phyloP scores from a whole-genome alignment of 331 rosid species.

The Quercus tomentella region DNA sequence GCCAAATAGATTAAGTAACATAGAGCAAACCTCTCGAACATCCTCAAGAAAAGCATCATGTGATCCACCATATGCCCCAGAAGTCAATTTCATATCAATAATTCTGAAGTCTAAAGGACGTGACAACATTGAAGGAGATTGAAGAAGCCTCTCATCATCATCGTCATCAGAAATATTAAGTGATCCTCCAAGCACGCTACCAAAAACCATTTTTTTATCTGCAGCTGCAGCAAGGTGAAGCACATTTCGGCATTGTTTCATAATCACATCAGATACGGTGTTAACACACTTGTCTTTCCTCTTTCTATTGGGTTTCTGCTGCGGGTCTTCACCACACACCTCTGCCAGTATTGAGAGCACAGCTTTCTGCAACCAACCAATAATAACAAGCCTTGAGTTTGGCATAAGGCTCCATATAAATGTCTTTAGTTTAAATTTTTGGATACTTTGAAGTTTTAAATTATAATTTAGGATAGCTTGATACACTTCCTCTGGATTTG shows the following conservation, averaged over 20 bases:
- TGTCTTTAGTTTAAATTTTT: not conserved
- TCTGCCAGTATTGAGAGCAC: constrained; percentile 75
- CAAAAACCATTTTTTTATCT: constrained; percentile 78
- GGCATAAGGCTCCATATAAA: not conserved
- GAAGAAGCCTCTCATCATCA: constrained; percentile 96
- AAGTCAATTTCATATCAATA: constrained; percentile 81
- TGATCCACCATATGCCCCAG: constrained; percentile 85
- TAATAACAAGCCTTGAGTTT: constrained; percentile 11
- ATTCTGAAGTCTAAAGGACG: constrained; percentile 95
- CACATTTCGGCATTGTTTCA: constrained; percentile 90
- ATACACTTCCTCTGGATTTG: too few relatives aligned
- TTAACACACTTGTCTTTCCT: constrained; percentile 56
- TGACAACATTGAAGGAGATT: constrained; percentile 86
- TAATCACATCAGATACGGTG: constrained; percentile 63
- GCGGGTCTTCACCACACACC: constrained; percentile 41
- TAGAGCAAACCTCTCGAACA: constrained; percentile 71
- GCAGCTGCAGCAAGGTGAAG: constrained; percentile 81
- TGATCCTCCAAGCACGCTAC: constrained; percentile 89
- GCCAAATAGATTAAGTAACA: constrained; percentile 14
- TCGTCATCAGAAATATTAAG: constrained; percentile 80
- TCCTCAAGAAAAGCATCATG: constrained; percentile 88
- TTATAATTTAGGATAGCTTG: too few relatives aligned
- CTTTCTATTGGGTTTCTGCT: constrained; percentile 48
- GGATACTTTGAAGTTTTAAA: too few relatives aligned
- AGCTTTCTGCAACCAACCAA: constrained; percentile 78